Evolutionary conservation across 1,284 basidiomycete species (phyloP), one percentile per base, ranked within the genome.

Genomic region (Waitea zeae): DNA sequence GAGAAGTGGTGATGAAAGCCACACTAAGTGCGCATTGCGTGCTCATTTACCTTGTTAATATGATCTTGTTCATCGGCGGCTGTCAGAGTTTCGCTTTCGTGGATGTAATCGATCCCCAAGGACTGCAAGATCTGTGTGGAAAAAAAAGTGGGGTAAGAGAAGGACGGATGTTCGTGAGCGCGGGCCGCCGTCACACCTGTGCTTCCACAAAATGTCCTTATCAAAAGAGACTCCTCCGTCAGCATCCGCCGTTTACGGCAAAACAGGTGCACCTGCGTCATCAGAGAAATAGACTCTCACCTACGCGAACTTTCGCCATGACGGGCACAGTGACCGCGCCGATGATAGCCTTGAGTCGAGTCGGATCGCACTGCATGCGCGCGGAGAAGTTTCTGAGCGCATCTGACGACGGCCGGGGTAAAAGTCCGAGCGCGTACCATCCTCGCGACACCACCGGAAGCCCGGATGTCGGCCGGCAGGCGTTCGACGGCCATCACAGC

Each of bases 401-500:
- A 12, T 29, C 20, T 12, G 20, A 20, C 20, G 28, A 37, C 15
- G 33, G 12, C 18, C 30, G 33, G 33, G 35, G 40, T 20, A 43
- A 30, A 34, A 30, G 26, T 17, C 35, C 18, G 34, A 28, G 34
- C 28, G 46, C 66, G 45, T 47, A 86, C 86, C 90, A 96, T 95
- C 41, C 90, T 68, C 2, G 90, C 86, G 36, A 96, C 90, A 41
- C 90, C 90, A 28, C 90, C 90, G 53, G 84, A 64, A 26, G 67
- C 66, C 42, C 90, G 72, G 49, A 98, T 98, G 52, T 97, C 90
- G 20, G 93, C 92, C 13, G 93, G 93, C 11, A 98, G 90, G 43
- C 93, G 70, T 56, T 96, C 89, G 5, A 92, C 67, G 11, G 88
- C 89, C 93, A 98, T 97, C 43, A 98, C 93, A 42, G 93, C 93